A percentile compares a stretch with the other conserved stretches of the same genome.
Conservation (phyloP, 345 rosid genomes). For the Salix koriyanagi region DNA sequence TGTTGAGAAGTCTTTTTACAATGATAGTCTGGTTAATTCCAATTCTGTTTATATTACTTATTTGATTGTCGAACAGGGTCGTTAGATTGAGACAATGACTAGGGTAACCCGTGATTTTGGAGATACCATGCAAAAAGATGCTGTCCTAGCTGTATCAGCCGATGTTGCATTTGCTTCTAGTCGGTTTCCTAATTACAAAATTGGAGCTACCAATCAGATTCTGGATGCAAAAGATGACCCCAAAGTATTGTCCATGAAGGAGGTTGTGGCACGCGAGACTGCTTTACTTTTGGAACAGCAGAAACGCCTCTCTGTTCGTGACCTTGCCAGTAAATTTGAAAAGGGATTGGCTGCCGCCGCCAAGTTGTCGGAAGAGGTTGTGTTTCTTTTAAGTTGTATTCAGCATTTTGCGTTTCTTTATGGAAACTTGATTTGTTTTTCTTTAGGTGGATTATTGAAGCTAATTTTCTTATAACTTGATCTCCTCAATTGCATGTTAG, state of each 20-base stretch:
- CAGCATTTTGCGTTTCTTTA: not conserved
- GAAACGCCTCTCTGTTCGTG: conserved; percentile 91
- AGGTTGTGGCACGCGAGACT: conserved; percentile 88
- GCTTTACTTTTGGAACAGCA: conserved; percentile 88
- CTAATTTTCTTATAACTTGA: not conserved
- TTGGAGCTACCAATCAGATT: conserved; percentile 78
- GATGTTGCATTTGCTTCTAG: conserved; percentile 82
- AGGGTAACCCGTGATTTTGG: conserved; percentile 65
- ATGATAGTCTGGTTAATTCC: conserved; percentile 7
- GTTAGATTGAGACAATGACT: conserved; percentile 46
- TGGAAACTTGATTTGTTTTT: conserved; percentile 1
- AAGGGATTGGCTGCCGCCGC: conserved; percentile 94
- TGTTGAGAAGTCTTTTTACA: conserved; percentile 13
- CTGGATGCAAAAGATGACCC: conserved; percentile 64
- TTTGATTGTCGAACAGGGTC: conserved; percentile 17
- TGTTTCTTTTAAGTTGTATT: conserved; percentile 10
- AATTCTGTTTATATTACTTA: not conserved
- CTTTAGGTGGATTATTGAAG: not conserved
- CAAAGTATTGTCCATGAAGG: conserved; percentile 81
- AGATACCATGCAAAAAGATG: conserved; percentile 58
- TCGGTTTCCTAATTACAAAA: conserved; percentile 75
- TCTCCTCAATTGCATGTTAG: not conserved
- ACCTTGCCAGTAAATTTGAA: conserved; percentile 88
- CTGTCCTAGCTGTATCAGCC: conserved; percentile 63
- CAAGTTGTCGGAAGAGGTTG: conserved; percentile 90